Evolutionary conservation across 768 basidiomycete genomes (phyloP).

Genomic region (Pseudohyphozyma bogoriensis): DNA sequence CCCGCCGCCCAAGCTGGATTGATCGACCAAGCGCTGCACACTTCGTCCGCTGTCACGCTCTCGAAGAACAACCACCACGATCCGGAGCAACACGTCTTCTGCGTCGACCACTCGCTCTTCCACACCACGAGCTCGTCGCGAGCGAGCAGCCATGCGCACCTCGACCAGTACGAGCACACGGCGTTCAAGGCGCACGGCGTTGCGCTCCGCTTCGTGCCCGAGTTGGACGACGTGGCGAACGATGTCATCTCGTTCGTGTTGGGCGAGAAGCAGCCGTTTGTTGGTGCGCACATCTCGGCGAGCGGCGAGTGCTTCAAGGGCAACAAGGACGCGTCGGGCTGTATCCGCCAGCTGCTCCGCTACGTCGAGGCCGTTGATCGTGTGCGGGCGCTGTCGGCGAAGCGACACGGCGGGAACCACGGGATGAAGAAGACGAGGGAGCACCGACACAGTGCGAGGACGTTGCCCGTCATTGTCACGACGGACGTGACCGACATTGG

Average conservation of each 20-base stretch:
- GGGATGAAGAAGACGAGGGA: conserved; percentile 22
- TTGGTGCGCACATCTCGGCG: conserved; percentile 26
- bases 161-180: conserved; percentile 28
- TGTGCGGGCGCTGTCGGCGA: not conserved
- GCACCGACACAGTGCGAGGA: conserved; percentile 17
- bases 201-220: conserved; percentile 22
- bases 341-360: not conserved
- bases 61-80: not conserved
- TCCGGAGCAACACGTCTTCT: conserved; percentile 25
- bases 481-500: conserved; percentile 26
- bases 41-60: not conserved
- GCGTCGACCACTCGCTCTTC: conserved; percentile 26
- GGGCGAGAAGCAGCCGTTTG: conserved; percentile 16
- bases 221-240: conserved; percentile 13
- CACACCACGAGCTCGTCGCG: conserved; percentile 23
- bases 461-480: conserved; percentile 22
- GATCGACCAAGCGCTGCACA: conserved; percentile 25
- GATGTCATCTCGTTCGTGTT: conserved; percentile 21
- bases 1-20: conserved; percentile 11
- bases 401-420: conserved; percentile 6
- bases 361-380: not conserved
- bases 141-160: conserved; percentile 19
- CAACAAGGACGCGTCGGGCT: conserved; percentile 15
- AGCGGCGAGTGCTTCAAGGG: conserved; percentile 14
- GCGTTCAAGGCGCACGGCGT: conserved; percentile 24